Conservation (phyloP, 2,329 filamentous ascomycete genomes). For the Ophiocordyceps camponoti-floridani region DNA sequence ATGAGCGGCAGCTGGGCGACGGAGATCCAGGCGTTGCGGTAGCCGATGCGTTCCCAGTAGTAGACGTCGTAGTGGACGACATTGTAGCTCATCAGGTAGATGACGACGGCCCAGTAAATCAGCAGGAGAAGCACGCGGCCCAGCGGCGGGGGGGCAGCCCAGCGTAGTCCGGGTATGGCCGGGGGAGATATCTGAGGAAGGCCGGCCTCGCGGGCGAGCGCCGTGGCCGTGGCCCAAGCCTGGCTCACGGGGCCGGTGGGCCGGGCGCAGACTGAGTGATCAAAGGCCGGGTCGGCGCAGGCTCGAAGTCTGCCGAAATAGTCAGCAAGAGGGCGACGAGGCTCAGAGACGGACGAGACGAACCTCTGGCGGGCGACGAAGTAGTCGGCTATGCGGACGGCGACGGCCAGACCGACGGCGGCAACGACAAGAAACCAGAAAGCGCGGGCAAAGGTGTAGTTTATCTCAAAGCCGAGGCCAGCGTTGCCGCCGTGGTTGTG, state of each 20-base stretch:
- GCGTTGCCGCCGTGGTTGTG: constrained; percentile 14
- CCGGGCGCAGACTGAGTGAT: constrained; percentile 34
- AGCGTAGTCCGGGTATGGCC: constrained; percentile 27
- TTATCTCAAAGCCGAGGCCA: constrained; percentile 19
- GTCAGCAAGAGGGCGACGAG: not conserved
- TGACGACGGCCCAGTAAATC: constrained; percentile 39
- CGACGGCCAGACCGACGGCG: constrained; percentile 23
- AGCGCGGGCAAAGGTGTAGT: constrained; percentile 31
- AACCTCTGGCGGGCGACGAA: constrained; percentile 24
- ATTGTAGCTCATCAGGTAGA: constrained; percentile 35
- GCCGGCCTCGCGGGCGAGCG: constrained; percentile 34
- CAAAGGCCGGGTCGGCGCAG: constrained; percentile 22
- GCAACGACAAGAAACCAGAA: constrained; percentile 43
- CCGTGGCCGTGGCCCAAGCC: constrained; percentile 39
- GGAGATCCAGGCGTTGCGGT: constrained; percentile 49
- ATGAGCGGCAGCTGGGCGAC: constrained; percentile 46
- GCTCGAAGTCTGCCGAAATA: constrained; percentile 20
- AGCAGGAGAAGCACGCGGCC: constrained; percentile 36
- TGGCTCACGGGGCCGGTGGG: constrained; percentile 28
- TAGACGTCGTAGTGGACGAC: constrained; percentile 32
- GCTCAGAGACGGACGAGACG: not conserved
- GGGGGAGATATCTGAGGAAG: constrained; percentile 31
- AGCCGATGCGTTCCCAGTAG: constrained; percentile 48
- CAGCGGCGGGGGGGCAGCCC: constrained; percentile 39
- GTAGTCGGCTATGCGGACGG: constrained; percentile 23